Conservation (phyloP, 2,329 filamentous ascomycete genomes). For the Metarhizium album region DNA sequence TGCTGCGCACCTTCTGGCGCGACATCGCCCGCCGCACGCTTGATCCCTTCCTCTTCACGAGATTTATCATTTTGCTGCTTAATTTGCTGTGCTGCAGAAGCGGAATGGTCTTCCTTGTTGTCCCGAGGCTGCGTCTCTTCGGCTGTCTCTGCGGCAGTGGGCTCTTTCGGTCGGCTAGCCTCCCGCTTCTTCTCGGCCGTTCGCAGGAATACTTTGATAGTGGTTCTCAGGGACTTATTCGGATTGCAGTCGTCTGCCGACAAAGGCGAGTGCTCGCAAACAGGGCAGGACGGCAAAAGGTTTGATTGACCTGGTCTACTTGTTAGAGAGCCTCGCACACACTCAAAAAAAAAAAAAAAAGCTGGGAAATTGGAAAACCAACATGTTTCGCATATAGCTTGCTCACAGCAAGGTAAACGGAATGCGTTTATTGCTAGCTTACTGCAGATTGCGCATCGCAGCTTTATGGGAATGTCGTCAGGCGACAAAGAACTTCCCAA, state of each 20-base stretch:
- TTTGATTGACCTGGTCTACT: constrained; percentile 56
- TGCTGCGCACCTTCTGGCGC: background rate
- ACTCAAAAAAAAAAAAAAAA: constrained; percentile 1
- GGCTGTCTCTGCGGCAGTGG: constrained; percentile 30
- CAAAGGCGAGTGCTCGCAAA: constrained; percentile 86
- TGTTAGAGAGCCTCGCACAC: background rate
- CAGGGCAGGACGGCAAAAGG: constrained; percentile 70
- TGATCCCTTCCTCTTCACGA: background rate
- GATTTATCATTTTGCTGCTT: background rate
- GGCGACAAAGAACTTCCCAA: constrained; percentile 57
- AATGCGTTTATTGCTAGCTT: constrained; percentile 85
- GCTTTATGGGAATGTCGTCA: constrained; percentile 88
- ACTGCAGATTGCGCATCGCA: constrained; percentile 89
- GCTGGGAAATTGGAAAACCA: constrained; percentile 2
- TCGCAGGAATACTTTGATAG: constrained; percentile 81
- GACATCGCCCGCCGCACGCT: background rate
- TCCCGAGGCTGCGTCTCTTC: constrained; percentile 25
- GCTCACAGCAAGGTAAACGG: constrained; percentile 88
- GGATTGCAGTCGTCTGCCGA: constrained; percentile 78
- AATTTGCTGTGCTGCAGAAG: background rate
- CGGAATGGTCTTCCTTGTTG: background rate
- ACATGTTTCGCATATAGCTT: constrained; percentile 89
- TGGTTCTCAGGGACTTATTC: constrained; percentile 85
- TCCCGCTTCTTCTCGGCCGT: constrained; percentile 86
- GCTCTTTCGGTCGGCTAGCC: constrained; percentile 43